phyloP scores from a whole-genome alignment of 352 stramenopile genomes.

The Phytophthora fragariae region DNA sequence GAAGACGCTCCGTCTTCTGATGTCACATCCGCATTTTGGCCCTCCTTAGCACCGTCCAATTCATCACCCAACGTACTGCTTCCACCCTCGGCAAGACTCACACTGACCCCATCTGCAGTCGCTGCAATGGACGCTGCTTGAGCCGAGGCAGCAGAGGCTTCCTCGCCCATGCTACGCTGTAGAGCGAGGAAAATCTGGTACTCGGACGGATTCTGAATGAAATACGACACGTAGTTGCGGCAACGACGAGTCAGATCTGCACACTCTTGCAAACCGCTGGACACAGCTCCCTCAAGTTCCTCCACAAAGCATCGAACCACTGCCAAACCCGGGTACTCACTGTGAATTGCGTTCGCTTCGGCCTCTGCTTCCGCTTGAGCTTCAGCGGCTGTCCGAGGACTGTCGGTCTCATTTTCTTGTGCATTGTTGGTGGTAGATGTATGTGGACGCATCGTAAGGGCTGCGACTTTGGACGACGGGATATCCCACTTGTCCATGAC shows the following conservation, averaged over 20 bases:
- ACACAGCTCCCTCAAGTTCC: slow-evolving; percentile 64
- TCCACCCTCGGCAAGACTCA: slow-evolving; percentile 34
- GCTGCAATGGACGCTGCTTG: slow-evolving; percentile 32
- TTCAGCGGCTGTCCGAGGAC: slow-evolving; percentile 18
- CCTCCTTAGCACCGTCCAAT: slow-evolving; percentile 25
- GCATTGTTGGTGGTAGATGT: slow-evolving; percentile 27
- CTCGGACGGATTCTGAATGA: slow-evolving; percentile 85
- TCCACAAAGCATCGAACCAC: slow-evolving; percentile 79
- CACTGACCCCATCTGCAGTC: slow-evolving; percentile 38
- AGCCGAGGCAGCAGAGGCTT: slow-evolving; percentile 32
- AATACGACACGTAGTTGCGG: slow-evolving; percentile 84
- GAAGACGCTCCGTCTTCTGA: slow-evolving; percentile 23
- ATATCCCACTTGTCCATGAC: slow-evolving; percentile 90
- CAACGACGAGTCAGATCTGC: slow-evolving; percentile 66
- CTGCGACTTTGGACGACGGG: slow-evolving; percentile 68
- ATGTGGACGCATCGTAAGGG: slow-evolving; percentile 69
- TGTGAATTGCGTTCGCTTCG: slow-evolving; percentile 55
- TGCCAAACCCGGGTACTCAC: slow-evolving; percentile 69
- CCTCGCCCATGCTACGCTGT: slow-evolving; percentile 69
- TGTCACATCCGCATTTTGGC: slow-evolving; percentile 11
- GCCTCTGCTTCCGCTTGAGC: slow-evolving; percentile 34
- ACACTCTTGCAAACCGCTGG: slow-evolving; percentile 65
- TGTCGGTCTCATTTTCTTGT: slow-evolving; percentile 40
- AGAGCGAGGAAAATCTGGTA: slow-evolving; percentile 85
- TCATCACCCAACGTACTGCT: slow-evolving; percentile 29